A percentile compares a stretch with the other conserved stretches of the same genome.
Evolutionary conservation across 2,329 filamentous ascomycete genomes (phyloP).

Genomic region (Thyridium curvatum): DNA sequence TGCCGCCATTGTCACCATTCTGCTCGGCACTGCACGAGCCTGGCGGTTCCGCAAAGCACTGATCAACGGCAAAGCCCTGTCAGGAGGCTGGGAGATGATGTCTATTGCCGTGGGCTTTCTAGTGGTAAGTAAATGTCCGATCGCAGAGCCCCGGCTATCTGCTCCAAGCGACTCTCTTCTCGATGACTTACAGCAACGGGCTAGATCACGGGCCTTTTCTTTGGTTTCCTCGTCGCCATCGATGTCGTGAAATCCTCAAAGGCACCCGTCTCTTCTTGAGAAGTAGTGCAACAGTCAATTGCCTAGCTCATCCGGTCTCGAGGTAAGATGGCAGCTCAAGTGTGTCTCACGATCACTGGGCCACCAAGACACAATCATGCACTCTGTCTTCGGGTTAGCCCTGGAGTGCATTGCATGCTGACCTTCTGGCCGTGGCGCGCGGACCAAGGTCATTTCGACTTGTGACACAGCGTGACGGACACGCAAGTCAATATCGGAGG

Average conservation of each 20-base stretch:
- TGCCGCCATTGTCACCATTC: slow-evolving; percentile 28
- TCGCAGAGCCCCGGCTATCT: not conserved
- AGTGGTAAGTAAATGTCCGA: slow-evolving; percentile 5
- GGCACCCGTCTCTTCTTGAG: no score
- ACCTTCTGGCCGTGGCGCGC: no score
- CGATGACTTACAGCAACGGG: not conserved
- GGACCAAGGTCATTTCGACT: no score
- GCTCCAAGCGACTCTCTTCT: not conserved
- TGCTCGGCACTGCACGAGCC: slow-evolving; percentile 20
- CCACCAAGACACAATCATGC: no score
- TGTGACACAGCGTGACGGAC: no score
- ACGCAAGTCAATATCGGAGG: no score
- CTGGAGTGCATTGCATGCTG: no score
- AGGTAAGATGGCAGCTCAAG: no score
- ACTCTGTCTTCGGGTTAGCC: no score
- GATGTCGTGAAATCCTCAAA: slow-evolving; percentile 6
- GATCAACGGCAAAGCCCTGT: slow-evolving; percentile 20
- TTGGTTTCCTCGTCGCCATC: slow-evolving; percentile 9
- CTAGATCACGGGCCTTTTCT: slow-evolving; percentile 5
- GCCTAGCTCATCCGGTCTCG: no score
- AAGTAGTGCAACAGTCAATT: no score
- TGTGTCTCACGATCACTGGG: no score
- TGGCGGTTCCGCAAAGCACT: slow-evolving; percentile 24
- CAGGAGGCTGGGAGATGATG: slow-evolving; percentile 21
- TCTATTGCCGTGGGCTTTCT: slow-evolving; percentile 7